phyloP scores from a whole-genome alignment of 805 yeast genomes.

The Candida ficus region DNA sequence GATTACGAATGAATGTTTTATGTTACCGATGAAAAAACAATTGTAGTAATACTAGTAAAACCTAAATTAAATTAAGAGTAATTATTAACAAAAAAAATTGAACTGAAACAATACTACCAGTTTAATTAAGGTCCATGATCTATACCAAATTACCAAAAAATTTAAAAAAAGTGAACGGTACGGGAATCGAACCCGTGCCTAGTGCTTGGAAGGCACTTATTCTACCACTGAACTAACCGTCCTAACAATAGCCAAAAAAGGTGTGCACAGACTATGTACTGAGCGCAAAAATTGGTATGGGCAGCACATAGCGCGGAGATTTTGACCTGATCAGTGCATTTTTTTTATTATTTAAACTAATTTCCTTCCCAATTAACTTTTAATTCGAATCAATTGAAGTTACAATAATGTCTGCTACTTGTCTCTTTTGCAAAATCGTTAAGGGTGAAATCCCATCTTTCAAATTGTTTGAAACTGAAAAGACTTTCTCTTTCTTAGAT shows the following conservation, averaged over 20 bases:
- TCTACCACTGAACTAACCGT: slow-evolving; percentile 87
- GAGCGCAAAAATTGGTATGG: too few relatives aligned
- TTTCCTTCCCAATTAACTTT: too few relatives aligned
- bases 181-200: slow-evolving; percentile 91
- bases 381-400: background rate
- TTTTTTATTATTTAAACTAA: background rate
- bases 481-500: slow-evolving; percentile 80
- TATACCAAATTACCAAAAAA: background rate
- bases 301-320: background rate
- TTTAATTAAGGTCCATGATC: too few relatives aligned
- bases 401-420: slow-evolving; percentile 41
- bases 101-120: too few relatives aligned
- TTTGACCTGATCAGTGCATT: background rate
- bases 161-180: slow-evolving; percentile 53
- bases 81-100: too few relatives aligned
- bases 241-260: too few relatives aligned
- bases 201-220: slow-evolving; percentile 89
- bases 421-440: slow-evolving; percentile 92
- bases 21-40: background rate
- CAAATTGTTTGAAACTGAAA: slow-evolving; percentile 82
- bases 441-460: slow-evolving; percentile 92
- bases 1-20: background rate
- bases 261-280: too few relatives aligned
- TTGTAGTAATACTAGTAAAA: too few relatives aligned
- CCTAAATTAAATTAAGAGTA: too few relatives aligned